These are phyloP conservation scores for Talaromyces sp. DNA, from an alignment of 2,329 filamentous ascomycete genomes.

Conservation along the genomic window DNA sequence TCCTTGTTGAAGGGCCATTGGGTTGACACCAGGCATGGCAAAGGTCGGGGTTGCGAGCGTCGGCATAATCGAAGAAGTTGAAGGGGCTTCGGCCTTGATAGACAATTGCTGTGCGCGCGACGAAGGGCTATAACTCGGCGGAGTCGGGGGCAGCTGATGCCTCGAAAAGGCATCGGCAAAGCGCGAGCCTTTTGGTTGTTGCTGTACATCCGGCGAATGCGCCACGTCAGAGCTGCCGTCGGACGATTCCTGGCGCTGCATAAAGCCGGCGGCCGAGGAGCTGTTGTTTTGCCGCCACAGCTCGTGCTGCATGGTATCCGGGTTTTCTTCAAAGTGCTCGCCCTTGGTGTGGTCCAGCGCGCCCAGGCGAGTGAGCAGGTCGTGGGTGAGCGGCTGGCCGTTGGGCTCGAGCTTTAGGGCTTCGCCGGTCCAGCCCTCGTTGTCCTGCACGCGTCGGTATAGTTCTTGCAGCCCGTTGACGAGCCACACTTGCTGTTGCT, in stretches of 20 bases:
- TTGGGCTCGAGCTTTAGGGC: slow-evolving; percentile 46
- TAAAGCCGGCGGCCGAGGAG: slow-evolving; percentile 31
- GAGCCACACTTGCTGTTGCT: slow-evolving; percentile 59
- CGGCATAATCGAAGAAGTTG: background rate
- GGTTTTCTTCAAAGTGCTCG: slow-evolving; percentile 55
- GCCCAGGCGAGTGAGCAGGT: slow-evolving; percentile 56
- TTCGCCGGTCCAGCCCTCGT: slow-evolving; percentile 52
- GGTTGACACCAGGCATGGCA: slow-evolving; percentile 29
- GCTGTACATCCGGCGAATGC: slow-evolving; percentile 33
- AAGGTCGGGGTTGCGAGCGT: slow-evolving; percentile 12
- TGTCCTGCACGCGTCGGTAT: slow-evolving; percentile 49
- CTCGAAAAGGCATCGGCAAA: slow-evolving; percentile 13
- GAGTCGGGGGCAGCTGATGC: slow-evolving; percentile 33
- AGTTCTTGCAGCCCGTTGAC: slow-evolving; percentile 57
- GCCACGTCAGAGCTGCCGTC: slow-evolving; percentile 55
- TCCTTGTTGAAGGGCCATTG: slow-evolving; percentile 27
- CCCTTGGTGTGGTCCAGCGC: slow-evolving; percentile 51
- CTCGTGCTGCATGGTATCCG: slow-evolving; percentile 49
- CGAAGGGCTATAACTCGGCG: slow-evolving; percentile 35
- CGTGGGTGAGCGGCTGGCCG: slow-evolving; percentile 58
- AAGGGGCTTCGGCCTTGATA: slow-evolving; percentile 21
- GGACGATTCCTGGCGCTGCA: slow-evolving; percentile 50
- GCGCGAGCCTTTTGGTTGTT: slow-evolving; percentile 3
- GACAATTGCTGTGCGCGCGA: slow-evolving; percentile 19
- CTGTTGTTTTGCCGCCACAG: slow-evolving; percentile 46